Percentiles rank a stretch among this genome's conserved stretches.
phyloP scores from a whole-genome alignment of 2,329 filamentous ascomycete species.

The Xylariaceae sp. region DNA sequence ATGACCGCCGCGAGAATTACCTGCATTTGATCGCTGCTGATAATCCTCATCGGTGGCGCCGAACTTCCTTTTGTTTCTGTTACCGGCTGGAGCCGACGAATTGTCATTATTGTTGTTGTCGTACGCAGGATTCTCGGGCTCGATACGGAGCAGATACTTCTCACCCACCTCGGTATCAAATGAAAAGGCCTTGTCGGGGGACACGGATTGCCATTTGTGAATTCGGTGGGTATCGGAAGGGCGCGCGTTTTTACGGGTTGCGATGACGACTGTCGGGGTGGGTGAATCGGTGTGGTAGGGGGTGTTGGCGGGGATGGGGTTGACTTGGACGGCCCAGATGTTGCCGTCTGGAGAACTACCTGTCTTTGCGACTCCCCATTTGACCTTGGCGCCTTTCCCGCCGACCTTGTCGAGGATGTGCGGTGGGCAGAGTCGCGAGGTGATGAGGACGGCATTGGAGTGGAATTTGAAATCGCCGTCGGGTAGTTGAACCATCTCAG shows the following conservation, averaged over 20 bases:
- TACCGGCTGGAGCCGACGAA: conserved; percentile 57
- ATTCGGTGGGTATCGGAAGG: conserved; percentile 80
- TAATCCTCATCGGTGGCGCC: conserved; percentile 37
- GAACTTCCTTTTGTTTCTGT: conserved; percentile 61
- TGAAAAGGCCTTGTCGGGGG: conserved; percentile 64
- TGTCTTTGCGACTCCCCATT: conserved; percentile 77
- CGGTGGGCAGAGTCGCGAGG: conserved; percentile 67
- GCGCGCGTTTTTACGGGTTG: conserved; percentile 68
- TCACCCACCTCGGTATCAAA: conserved; percentile 85
- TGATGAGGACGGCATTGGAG: conserved; percentile 89
- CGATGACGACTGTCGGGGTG: conserved; percentile 76
- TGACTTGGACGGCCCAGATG: conserved; percentile 81
- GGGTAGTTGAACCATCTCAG: conserved; percentile 62
- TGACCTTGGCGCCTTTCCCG: conserved; percentile 77
- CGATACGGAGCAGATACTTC: conserved; percentile 77
- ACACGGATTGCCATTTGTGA: conserved; percentile 74
- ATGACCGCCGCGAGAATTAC: conserved; percentile 36
- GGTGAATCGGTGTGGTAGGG: conserved; percentile 76
- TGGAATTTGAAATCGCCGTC: conserved; percentile 72
- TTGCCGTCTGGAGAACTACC: conserved; percentile 72
- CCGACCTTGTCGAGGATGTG: conserved; percentile 78
- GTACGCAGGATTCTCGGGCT: conserved; percentile 61
- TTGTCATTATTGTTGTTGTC: conserved; percentile 64
- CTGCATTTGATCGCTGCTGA: conserved; percentile 26
- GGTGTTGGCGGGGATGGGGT: conserved; percentile 64